Evolutionary conservation across 2,329 filamentous ascomycete species (phyloP), one percentile per base, ranked within the genome.

Genomic region (Pleomassaria siparia): DNA sequence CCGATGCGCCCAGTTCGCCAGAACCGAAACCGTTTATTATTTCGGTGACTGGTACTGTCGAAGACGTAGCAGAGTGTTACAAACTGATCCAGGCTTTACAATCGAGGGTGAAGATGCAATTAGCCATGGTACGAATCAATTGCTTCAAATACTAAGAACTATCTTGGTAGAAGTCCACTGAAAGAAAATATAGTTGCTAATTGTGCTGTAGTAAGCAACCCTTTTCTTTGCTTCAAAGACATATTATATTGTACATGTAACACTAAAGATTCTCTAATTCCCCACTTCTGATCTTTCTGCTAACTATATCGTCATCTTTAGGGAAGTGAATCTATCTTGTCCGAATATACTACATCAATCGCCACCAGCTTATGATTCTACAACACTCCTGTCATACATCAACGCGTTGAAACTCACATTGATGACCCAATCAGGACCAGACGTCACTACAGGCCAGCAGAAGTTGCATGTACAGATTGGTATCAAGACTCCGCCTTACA

Each of bases 261-360:
- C n/a, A n/a, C n/a, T n/a, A n/a, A n/a, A n/a, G n/a, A n/a, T n/a
- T n/a, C n/a, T n/a, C n/a, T n/a, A n/a, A n/a, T n/a, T n/a, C n/a
- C n/a, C n/a, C n/a, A n/a, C n/a, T n/a, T n/a, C n/a, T n/a, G n/a
- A n/a, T n/a, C n/a, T n/a, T n/a, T n/a, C n/a, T n/a, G n/a, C n/a
- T n/a, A n/a, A n/a, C n/a, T n/a, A n/a, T n/a, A n/a, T n/a, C n/a
- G n/a, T n/a, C n/a, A n/a, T n/a, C n/a, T n/a, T n/a, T n/a, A n/a
- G n/a, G n/a, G 88, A 92, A 68, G 76, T 91, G 59, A 92, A 92
- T 63, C 80, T 91, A 24, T 87, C 82, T 25, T 91, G 88, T 57
- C 88, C 88, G 0, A 91, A 92, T 60, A 91, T 91, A 41, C 76
- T 80, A 0, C 73, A 74, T 15, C 79, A 80, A 39, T 84, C 87